Conservation (phyloP, 495 filamentous ascomycete species). For the Talaromyces ruber region DNA sequence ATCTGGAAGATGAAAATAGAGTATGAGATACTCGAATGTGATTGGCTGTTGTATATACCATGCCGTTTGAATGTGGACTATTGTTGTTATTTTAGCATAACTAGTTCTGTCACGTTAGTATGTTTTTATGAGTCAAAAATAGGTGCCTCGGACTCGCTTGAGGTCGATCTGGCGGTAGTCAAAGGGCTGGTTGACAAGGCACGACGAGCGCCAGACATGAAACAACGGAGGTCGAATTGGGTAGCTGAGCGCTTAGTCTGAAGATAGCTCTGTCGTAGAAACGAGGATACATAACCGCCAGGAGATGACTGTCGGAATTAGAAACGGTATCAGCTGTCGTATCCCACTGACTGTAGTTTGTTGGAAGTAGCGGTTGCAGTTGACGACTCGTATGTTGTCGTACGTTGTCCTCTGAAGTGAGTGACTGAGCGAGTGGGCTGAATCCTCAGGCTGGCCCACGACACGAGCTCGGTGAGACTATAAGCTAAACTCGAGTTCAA, state of each 20-base stretch:
- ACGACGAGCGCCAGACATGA: neutral
- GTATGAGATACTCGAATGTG: neutral
- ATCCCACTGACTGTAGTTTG: neutral
- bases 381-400: neutral
- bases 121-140: neutral
- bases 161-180: neutral
- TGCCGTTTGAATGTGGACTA: neutral
- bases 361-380: neutral
- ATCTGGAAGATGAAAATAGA: neutral
- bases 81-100: neutral
- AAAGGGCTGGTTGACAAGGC: conserved; percentile 4
- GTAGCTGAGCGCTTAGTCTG: neutral
- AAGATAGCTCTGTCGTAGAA: neutral
- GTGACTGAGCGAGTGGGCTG: neutral
- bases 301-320: neutral
- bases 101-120: neutral
- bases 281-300: neutral
- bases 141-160: neutral
- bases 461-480: neutral
- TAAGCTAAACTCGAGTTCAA: neutral
- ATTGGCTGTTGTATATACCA: neutral
- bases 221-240: conserved; percentile 1
- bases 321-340: neutral
- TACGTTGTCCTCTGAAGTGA: neutral
- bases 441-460: neutral